A percentile compares a stretch with the other conserved stretches of the same genome.
phyloP scores from a whole-genome alignment of 176 grass and related monocot species.

The Puya raimondii region DNA sequence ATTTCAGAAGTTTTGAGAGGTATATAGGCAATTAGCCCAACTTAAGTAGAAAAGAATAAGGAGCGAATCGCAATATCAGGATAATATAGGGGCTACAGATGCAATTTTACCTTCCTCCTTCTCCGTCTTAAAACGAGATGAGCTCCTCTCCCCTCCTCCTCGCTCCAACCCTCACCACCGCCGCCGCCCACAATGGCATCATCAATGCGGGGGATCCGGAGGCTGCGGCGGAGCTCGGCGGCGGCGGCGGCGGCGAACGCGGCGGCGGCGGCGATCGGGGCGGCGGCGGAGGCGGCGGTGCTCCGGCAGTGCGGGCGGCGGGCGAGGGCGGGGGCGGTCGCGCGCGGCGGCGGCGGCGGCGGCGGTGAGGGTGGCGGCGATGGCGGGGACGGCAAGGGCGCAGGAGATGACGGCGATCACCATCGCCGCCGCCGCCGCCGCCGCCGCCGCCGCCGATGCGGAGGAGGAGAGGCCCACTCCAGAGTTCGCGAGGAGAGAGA shows the following conservation, averaged over 20 bases:
- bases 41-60: too few relatives aligned
- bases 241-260: constrained; percentile 24
- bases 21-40: too few relatives aligned
- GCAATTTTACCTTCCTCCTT: too few relatives aligned
- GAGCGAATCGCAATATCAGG: too few relatives aligned
- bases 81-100: too few relatives aligned
- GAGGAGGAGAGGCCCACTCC: constrained; percentile 3
- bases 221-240: constrained; percentile 18
- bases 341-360: constrained; percentile 9
- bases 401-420: constrained; percentile 41
- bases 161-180: too few relatives aligned
- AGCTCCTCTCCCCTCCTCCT: too few relatives aligned
- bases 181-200: too few relatives aligned
- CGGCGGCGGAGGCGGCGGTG: constrained; percentile 6
- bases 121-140: too few relatives aligned
- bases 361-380: constrained; percentile 28
- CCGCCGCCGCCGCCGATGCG: background rate
- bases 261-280: constrained; percentile 10
- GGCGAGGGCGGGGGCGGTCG: constrained; percentile 24
- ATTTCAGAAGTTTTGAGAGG: too few relatives aligned
- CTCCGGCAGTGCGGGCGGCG: constrained; percentile 7
- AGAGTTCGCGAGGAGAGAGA: constrained; percentile 35
- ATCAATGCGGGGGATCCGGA: background rate
- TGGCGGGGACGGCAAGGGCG: constrained; percentile 36
- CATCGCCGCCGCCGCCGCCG: constrained; percentile 12